Evolutionary conservation across 176 grass and related monocot species (phyloP), one percentile per base, ranked within the genome.

Genomic region (Oryza punctata): DNA sequence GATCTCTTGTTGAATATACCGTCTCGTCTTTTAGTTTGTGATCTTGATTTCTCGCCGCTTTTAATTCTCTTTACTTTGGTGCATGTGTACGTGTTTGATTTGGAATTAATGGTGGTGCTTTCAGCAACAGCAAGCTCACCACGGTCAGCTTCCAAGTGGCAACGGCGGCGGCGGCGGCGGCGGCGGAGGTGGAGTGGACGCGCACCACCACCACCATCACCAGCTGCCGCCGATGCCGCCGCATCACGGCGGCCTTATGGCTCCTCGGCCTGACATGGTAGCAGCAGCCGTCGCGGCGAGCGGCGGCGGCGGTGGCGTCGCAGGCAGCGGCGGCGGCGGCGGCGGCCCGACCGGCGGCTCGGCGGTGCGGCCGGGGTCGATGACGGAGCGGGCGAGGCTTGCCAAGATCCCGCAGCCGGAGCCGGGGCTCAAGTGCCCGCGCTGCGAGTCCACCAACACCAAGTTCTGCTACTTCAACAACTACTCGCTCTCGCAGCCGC

Each of bases 381-480:
- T 97, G 95, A 74, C 92, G 16, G 92, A 97, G 28, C 69, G 84
- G 6, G 92, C 95, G 9, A 84, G 95, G 76, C 67, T 97, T 0
- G 90, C 86, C 0, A 94, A 92, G 88, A 81, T 92, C 45, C 88
- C 92, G 30, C 90, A 92, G 78, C 92, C 95, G 21, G 95, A 97
- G 72, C 86, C 88, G 63, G 86, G 82, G 12, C 95, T 97, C 81
- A 97, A 94, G 86, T 97, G 94, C 66, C 94, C 94, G n/a, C 94
- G 94, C 57, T 97, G 94, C 90, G 94, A 97, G 21, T 97, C 94
- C 29, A 78, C 84, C 50, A 97, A 97, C 88, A 97, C 95, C 88
- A 97, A 97, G 86, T 97, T 97, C 40, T 97, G 95, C 86, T 97
- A 97, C 88, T 97, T 91, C 86, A 97, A 97, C 81, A 97, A 97